phyloP scores from a whole-genome alignment of 2,329 filamentous ascomycete genomes.

The Fusarium avenaceum region DNA sequence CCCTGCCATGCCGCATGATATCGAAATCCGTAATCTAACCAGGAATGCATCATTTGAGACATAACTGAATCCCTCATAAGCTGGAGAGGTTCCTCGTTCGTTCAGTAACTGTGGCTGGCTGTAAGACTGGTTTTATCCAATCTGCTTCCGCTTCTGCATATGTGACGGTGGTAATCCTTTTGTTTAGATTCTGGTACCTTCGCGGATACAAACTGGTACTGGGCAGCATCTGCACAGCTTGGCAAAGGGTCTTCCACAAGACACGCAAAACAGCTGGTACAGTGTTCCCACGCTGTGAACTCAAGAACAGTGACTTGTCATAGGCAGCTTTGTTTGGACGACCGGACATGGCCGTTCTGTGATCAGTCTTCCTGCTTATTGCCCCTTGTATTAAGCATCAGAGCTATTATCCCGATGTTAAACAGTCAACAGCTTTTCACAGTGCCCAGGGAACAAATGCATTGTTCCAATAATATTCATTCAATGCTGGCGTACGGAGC shows the following conservation, averaged over 20 bases:
- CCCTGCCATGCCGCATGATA: slow-evolving; percentile 7
- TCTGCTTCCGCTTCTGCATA: background rate
- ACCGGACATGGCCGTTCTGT: background rate
- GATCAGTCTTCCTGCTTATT: background rate
- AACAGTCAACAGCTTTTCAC: background rate
- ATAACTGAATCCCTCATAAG: background rate
- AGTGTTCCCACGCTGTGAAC: background rate
- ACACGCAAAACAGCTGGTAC: slow-evolving; percentile 12
- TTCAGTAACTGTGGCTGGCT: background rate
- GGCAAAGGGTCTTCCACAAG: slow-evolving; percentile 19
- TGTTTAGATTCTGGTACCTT: background rate
- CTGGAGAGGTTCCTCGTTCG: slow-evolving; percentile 3
- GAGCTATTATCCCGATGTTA: background rate
- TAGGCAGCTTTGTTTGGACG: background rate
- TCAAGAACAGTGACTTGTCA: background rate
- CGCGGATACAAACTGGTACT: background rate
- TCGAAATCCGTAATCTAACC: slow-evolving; percentile 28
- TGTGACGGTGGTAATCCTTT: background rate
- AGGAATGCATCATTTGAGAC: slow-evolving; percentile 38
- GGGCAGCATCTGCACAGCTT: slow-evolving; percentile 6
- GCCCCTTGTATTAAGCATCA: background rate
- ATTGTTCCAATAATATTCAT: slow-evolving; percentile 1
- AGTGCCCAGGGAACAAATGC: background rate
- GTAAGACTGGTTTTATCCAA: background rate
- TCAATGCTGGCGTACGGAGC: slow-evolving; percentile 30